Evolutionary conservation across 2,329 filamentous ascomycete species (phyloP), one percentile per base, ranked within the genome.

Genomic region (Orbilia brochopaga): DNA sequence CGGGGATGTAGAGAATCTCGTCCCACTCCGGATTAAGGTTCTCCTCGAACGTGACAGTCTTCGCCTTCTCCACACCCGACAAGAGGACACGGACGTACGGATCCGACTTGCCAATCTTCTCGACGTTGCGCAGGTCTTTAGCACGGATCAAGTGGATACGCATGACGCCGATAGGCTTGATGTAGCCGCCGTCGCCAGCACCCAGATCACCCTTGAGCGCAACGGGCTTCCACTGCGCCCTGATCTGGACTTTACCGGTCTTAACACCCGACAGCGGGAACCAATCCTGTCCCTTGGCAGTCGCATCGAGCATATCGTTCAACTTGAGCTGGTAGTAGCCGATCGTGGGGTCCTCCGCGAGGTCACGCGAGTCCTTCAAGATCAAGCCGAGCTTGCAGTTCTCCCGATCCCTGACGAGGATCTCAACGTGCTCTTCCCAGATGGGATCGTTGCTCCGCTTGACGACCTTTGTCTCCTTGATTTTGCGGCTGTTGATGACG

Each of bases 391-490:
- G 84, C 78, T 91, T 94, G 64, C 94, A 92, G 78, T 87, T 88
- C 82, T 92, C 96, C 74, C 90, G 88, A 78, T 99, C 92, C 0
- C 92, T 97, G 78, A 99, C 93, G 73, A 99, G 86, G 76, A 99
- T 87, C 78, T 99, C 94, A 81, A 96, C 96, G 75, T 88, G 90
- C 78, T 97, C 89, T 60, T 93, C 89, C 88, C 92, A 99, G 77
- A 99, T 92, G 6, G 94, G 94, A 77, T 96, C 94, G 81, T 99
- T 99, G 70, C 92, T 97, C 73, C 93, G 89, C 85, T 97, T 99
- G 77, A 97, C 85, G 80, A 92, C 95, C 81, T 92, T 91, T 59
- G 92, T 96, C 64, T 87, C 85, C 77, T 96, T 92, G 2, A 97
- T 85, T 78, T 95, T 89, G 80, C 94, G 96, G 74, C 91, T 90